phyloP scores from a whole-genome alignment of 2,329 filamentous ascomycete species.

The Hypoxylon sp. region DNA sequence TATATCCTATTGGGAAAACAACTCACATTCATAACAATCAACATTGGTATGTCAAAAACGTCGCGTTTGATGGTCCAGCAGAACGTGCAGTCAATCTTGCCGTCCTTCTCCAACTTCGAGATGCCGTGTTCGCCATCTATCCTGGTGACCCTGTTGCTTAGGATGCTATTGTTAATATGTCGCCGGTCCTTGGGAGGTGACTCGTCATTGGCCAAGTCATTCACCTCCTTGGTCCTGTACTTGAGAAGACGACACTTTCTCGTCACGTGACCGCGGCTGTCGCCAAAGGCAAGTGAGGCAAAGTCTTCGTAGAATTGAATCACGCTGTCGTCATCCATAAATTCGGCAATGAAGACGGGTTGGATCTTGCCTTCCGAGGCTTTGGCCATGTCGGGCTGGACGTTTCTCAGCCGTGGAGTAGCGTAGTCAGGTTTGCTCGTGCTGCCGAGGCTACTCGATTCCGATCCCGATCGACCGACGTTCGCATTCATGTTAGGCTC shows the following conservation, averaged over 20 bases:
- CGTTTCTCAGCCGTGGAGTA: slow-evolving; percentile 64
- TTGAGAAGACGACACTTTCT: slow-evolving; percentile 88
- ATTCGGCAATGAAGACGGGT: slow-evolving; percentile 89
- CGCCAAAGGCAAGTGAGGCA: slow-evolving; percentile 89
- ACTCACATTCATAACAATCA: slow-evolving; percentile 98
- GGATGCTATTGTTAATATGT: slow-evolving; percentile 59
- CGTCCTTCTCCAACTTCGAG: slow-evolving; percentile 83
- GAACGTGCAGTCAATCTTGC: slow-evolving; percentile 93
- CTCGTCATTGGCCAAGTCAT: slow-evolving; percentile 55
- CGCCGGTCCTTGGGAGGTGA: slow-evolving; percentile 61
- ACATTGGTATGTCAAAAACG: slow-evolving; percentile 97
- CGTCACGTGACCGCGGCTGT: slow-evolving; percentile 86
- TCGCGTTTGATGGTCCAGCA: slow-evolving; percentile 98
- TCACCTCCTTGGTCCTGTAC: slow-evolving; percentile 80
- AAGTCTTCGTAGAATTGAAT: slow-evolving; percentile 98
- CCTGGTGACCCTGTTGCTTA: slow-evolving; percentile 70
- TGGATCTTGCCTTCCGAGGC: slow-evolving; percentile 67
- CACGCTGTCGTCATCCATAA: slow-evolving; percentile 92
- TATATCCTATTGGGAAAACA: background rate
- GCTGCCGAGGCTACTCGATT: slow-evolving; percentile 57
- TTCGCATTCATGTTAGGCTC: slow-evolving; percentile 91
- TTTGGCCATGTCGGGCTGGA: slow-evolving; percentile 57
- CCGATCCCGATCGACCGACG: slow-evolving; percentile 65
- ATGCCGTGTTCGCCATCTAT: slow-evolving; percentile 83
- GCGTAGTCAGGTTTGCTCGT: slow-evolving; percentile 58